phyloP scores from a whole-genome alignment of 805 yeast genomes.

The Candida cerambycidarum region DNA sequence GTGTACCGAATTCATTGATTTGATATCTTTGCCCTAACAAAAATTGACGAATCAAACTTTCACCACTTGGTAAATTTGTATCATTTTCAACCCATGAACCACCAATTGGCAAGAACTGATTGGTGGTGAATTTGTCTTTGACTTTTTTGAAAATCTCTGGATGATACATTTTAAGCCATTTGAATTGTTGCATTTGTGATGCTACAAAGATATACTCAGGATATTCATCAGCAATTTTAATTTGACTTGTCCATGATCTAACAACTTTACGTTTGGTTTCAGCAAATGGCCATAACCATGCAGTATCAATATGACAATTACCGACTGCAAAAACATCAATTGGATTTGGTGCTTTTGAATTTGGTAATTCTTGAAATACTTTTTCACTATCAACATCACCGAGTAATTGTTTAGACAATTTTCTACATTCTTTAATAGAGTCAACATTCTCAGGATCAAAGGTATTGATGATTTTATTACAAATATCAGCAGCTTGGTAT shows the following conservation, averaged over 20 bases:
- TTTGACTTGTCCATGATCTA: constrained; percentile 93
- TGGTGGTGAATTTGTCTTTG: constrained; percentile 63
- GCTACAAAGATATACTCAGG: constrained; percentile 95
- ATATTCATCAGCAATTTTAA: constrained; percentile 77
- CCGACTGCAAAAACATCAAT: constrained; percentile 83
- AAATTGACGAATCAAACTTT: constrained; percentile 84
- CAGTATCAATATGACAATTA: constrained; percentile 96
- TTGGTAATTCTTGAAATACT: constrained; percentile 46
- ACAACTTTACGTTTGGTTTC: constrained; percentile 92
- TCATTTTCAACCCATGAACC: constrained; percentile 99
- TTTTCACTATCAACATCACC: constrained; percentile 69
- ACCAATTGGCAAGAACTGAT: constrained; percentile 86
- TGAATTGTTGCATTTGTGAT: constrained; percentile 93
- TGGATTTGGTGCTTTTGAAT: constrained; percentile 28
- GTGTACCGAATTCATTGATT: constrained; percentile 71
- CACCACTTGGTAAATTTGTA: constrained; percentile 94
- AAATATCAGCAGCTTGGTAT: constrained; percentile 75
- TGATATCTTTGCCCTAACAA: constrained; percentile 87
- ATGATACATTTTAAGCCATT: constrained; percentile 86
- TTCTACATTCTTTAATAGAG: constrained; percentile 62
- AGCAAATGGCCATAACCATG: constrained; percentile 99
- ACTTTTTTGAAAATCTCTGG: constrained; percentile 72
- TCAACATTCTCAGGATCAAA: constrained; percentile 71
- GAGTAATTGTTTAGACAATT: constrained; percentile 59
- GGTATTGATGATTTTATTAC: constrained; percentile 77